A percentile compares a stretch with the other conserved stretches of the same genome.
phyloP scores from a whole-genome alignment of 306 rosid species.

The Rosa multiflora region DNA sequence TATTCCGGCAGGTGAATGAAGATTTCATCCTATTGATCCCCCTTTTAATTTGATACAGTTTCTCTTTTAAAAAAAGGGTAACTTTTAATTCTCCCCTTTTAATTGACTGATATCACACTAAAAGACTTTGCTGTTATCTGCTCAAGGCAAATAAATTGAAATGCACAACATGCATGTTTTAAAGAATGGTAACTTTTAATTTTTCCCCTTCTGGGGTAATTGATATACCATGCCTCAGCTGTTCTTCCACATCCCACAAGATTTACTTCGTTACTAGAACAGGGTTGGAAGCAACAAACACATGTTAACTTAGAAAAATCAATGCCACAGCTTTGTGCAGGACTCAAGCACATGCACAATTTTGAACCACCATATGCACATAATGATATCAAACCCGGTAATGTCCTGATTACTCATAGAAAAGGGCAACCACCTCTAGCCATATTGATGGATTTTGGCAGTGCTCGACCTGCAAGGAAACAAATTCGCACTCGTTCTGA shows the following conservation, averaged over 20 bases:
- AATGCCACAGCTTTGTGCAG: conserved; percentile 84
- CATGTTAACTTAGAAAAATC: conserved; percentile 34
- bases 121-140: conserved; percentile 14
- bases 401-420: conserved; percentile 73
- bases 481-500: conserved; percentile 75
- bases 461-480: conserved; percentile 90
- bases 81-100: conserved; percentile 12
- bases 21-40: conserved; percentile 3
- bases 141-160: neutral
- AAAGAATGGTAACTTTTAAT: neutral
- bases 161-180: neutral
- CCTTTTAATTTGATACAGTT: conserved; percentile 1
- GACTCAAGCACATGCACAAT: conserved; percentile 94
- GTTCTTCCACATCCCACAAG: neutral
- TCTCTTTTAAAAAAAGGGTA: neutral
- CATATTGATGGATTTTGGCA: conserved; percentile 98
- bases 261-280: conserved; percentile 1
- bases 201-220: neutral
- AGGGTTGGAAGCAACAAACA: conserved; percentile 13
- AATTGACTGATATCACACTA: conserved; percentile 5
- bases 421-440: conserved; percentile 85
- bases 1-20: conserved; percentile 78
- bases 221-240: neutral
- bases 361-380: conserved; percentile 96
- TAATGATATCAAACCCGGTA: conserved; percentile 97